A percentile compares a stretch with the other conserved stretches of the same genome.
Conservation (phyloP, 331 rosid genomes). For the Quercus tomentella region DNA sequence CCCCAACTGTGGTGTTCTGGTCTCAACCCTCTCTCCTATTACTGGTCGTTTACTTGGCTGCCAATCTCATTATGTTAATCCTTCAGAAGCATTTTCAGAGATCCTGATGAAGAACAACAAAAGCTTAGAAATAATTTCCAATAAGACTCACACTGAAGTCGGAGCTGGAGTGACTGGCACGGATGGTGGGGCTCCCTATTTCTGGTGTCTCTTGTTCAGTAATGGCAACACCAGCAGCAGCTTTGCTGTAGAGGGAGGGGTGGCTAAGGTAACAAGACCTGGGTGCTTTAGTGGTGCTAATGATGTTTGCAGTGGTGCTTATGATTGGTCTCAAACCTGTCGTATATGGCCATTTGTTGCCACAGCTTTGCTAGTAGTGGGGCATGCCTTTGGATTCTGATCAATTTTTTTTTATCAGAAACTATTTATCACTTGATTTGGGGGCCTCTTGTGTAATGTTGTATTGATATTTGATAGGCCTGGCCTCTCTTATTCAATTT, state of each 20-base stretch:
- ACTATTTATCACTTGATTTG: constrained; percentile 17
- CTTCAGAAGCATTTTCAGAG: constrained; percentile 66
- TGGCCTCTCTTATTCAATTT: constrained; percentile 34
- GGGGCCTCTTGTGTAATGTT: constrained; percentile 13
- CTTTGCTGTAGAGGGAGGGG: constrained; percentile 67
- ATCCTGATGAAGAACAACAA: constrained; percentile 60
- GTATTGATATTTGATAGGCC: constrained; percentile 15
- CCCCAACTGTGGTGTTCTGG: constrained; percentile 71
- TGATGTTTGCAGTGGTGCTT: constrained; percentile 71
- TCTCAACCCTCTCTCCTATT: constrained; percentile 57
- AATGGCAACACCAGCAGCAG: constrained; percentile 56
- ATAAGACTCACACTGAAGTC: constrained; percentile 73
- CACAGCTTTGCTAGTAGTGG: constrained; percentile 37
- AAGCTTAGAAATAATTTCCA: constrained; percentile 67
- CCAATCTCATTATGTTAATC: constrained; percentile 60
- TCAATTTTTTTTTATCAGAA: constrained; percentile 16
- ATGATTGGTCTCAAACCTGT: constrained; percentile 35
- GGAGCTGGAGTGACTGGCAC: constrained; percentile 91
- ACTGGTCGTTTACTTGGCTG: constrained; percentile 90
- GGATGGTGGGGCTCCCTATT: constrained; percentile 81
- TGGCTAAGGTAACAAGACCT: constrained; percentile 52
- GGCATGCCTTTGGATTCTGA: constrained; percentile 47
- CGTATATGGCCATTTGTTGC: constrained; percentile 40
- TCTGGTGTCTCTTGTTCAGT: constrained; percentile 96
- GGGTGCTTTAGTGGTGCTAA: constrained; percentile 97